These are phyloP conservation scores for Corrigiola litoralis DNA, from an alignment of 179 eudicot species.

Conservation along the genomic window DNA sequence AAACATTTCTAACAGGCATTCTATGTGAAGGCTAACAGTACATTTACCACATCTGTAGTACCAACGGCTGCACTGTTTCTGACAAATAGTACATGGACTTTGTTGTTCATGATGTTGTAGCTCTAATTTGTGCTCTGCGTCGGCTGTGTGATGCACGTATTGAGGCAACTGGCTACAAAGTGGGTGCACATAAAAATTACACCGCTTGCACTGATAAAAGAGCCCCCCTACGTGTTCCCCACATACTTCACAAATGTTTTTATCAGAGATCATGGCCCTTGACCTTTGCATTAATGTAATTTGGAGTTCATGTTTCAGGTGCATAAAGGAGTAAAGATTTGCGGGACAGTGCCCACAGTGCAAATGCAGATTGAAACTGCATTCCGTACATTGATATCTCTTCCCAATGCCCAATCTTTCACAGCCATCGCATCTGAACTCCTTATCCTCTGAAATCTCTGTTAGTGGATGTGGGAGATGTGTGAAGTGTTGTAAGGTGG, in stretches of 20 bases:
- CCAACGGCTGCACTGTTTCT: conserved; percentile 9
- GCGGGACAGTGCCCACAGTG: conserved; percentile 15
- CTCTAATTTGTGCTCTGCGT: conserved; percentile 3
- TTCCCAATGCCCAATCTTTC: conserved; percentile 17
- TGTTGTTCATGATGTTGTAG: not conserved
- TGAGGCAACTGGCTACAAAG: conserved; percentile 18
- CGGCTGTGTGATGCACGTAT: not conserved
- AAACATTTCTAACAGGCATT: conserved; percentile 6
- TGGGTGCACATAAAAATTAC: conserved; percentile 19
- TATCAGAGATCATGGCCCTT: not conserved
- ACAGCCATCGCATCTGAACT: conserved; percentile 22
- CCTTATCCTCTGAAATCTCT: conserved; percentile 14
- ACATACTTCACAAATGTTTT: conserved; percentile 13
- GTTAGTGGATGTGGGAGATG: conserved; percentile 8
- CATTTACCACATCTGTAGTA: conserved; percentile 4
- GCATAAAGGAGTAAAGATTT: conserved; percentile 3
- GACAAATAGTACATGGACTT: not conserved
- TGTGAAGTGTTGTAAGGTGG: conserved; percentile 22
- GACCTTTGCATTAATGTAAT: conserved; percentile 8
- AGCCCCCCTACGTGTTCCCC: conserved; percentile 4
- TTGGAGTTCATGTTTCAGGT: conserved; percentile 17
- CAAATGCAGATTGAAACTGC: conserved; percentile 18
- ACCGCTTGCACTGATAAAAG: conserved; percentile 15
- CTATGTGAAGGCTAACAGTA: conserved; percentile 2
- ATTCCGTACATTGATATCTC: conserved; percentile 21